A percentile compares a stretch with the other conserved stretches of the same genome.
phyloP scores from a whole-genome alignment of 257 asterid species.

The Fraxinus americana region DNA sequence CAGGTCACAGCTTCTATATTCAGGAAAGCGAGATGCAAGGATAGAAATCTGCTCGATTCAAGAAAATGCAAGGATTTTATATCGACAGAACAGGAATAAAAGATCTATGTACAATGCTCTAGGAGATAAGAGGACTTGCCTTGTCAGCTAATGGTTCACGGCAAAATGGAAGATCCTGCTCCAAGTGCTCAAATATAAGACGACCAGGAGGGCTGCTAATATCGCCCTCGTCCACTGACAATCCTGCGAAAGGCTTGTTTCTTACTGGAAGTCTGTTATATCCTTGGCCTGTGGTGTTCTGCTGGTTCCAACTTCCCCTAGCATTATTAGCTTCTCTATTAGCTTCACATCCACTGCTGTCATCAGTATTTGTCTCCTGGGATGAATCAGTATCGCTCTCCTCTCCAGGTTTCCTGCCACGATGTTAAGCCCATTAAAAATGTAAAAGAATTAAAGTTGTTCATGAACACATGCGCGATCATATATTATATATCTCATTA shows the following conservation, averaged over 20 bases:
- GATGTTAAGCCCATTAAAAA: conserved; percentile 17
- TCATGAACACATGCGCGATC: neutral
- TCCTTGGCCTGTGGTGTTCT: conserved; percentile 38
- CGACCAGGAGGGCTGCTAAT: conserved; percentile 60
- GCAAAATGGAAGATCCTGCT: conserved; percentile 73
- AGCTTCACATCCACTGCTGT: conserved; percentile 58
- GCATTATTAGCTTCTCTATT: conserved; percentile 39
- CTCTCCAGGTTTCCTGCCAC: conserved; percentile 73
- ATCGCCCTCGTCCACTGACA: conserved; percentile 51
- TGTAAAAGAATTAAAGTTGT: neutral
- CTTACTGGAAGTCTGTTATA: conserved; percentile 37
- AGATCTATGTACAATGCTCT: neutral
- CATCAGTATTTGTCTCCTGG: conserved; percentile 71
- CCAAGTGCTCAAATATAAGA: conserved; percentile 74
- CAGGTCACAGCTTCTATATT: conserved; percentile 78
- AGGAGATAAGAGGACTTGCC: conserved; percentile 48
- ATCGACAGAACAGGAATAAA: neutral
- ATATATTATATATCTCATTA: neutral
- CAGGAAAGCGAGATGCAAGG: conserved; percentile 73
- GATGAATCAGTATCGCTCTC: conserved; percentile 85
- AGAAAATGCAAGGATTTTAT: conserved; percentile 16
- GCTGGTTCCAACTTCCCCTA: conserved; percentile 45
- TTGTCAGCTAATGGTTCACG: conserved; percentile 92
- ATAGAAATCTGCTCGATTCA: conserved; percentile 60
- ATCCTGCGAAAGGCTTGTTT: conserved; percentile 36